Evolutionary conservation across 169 alveolate species (phyloP).

Genomic region (Babesia microti): DNA sequence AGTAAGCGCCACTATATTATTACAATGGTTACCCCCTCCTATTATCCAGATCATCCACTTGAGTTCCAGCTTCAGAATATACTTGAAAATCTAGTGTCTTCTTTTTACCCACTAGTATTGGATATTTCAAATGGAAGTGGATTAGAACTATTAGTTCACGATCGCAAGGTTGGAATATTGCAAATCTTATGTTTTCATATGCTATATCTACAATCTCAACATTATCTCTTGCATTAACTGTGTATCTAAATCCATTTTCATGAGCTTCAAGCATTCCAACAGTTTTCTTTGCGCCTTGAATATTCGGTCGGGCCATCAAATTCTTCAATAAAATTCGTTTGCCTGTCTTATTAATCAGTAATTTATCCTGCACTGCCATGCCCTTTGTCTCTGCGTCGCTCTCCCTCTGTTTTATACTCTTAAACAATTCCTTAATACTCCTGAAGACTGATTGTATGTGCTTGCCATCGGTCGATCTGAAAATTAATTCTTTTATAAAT

Average conservation of each 20-base stretch:
- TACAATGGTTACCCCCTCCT: slow-evolving; percentile 66
- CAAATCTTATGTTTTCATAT: slow-evolving; percentile 86
- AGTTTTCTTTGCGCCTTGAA: slow-evolving; percentile 68
- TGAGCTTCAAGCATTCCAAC: slow-evolving; percentile 92
- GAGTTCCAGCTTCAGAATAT: slow-evolving; percentile 90
- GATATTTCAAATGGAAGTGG: slow-evolving; percentile 85
- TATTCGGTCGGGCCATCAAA: slow-evolving; percentile 65
- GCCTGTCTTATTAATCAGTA: slow-evolving; percentile 63
- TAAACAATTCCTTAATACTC: slow-evolving; percentile 83
- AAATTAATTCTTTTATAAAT: slow-evolving; percentile 84
- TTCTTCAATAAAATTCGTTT: slow-evolving; percentile 62
- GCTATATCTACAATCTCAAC: slow-evolving; percentile 80
- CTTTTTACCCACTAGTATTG: slow-evolving; percentile 89
- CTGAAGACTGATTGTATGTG: slow-evolving; percentile 68
- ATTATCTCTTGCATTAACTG: slow-evolving; percentile 57
- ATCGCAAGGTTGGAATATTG: slow-evolving; percentile 93
- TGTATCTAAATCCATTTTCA: slow-evolving; percentile 85
- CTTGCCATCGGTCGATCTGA: slow-evolving; percentile 75
- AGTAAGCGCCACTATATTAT: slow-evolving; percentile 48
- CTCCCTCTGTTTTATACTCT: slow-evolving; percentile 82
- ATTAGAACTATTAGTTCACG: slow-evolving; percentile 86
- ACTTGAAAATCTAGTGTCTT: slow-evolving; percentile 88
- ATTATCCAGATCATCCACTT: slow-evolving; percentile 89
- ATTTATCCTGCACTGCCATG: slow-evolving; percentile 78
- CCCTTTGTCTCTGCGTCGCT: slow-evolving; percentile 78